Evolutionary conservation across 1,284 basidiomycete genomes (phyloP).

Genomic region (Pseudozyma flocculosa): DNA sequence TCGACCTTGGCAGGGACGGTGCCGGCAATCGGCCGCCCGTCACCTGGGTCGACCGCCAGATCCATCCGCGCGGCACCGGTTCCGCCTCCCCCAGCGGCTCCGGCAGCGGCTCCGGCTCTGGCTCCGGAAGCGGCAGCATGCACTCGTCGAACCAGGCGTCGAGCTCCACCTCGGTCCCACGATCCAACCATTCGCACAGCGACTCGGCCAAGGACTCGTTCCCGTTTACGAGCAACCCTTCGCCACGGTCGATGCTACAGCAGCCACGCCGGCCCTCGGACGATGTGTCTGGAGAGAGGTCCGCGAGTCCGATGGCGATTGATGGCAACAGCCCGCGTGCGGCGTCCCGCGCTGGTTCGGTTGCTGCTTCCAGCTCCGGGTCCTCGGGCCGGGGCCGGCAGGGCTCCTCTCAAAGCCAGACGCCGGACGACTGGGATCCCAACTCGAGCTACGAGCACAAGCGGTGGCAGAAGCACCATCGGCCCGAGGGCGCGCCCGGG

Average conservation of each 20-base stretch:
- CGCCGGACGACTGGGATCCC: slow-evolving; percentile 23
- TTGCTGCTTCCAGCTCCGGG: slow-evolving; percentile 12
- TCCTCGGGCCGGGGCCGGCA: slow-evolving; percentile 2
- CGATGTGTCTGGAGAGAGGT: not conserved
- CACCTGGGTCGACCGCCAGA: slow-evolving; percentile 27
- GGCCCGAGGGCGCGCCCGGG: slow-evolving; percentile 17
- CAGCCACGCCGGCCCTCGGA: too few relatives aligned
- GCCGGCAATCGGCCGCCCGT: slow-evolving; percentile 10
- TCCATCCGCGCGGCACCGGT: slow-evolving; percentile 17
- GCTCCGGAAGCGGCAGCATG: slow-evolving; percentile 10
- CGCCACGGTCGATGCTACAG: too few relatives aligned
- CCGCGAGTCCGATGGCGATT: not conserved
- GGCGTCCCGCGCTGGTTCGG: slow-evolving; percentile 12
- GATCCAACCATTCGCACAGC: slow-evolving; percentile 11
- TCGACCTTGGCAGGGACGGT: slow-evolving; percentile 1
- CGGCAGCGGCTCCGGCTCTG: slow-evolving; percentile 16
- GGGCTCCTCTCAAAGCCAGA: slow-evolving; percentile 8
- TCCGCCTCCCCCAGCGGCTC: slow-evolving; percentile 28
- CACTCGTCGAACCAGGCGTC: slow-evolving; percentile 19
- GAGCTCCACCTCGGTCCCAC: slow-evolving; percentile 21
- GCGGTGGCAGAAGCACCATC: slow-evolving; percentile 43
- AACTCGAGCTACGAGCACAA: slow-evolving; percentile 28
- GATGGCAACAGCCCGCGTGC: slow-evolving; percentile 7
- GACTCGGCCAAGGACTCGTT: slow-evolving; percentile 11
- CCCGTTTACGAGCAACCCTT: too few relatives aligned